A percentile compares a stretch with the other conserved stretches of the same genome.
Conservation (phyloP, 306 rosid species). For the Prunus mume region DNA sequence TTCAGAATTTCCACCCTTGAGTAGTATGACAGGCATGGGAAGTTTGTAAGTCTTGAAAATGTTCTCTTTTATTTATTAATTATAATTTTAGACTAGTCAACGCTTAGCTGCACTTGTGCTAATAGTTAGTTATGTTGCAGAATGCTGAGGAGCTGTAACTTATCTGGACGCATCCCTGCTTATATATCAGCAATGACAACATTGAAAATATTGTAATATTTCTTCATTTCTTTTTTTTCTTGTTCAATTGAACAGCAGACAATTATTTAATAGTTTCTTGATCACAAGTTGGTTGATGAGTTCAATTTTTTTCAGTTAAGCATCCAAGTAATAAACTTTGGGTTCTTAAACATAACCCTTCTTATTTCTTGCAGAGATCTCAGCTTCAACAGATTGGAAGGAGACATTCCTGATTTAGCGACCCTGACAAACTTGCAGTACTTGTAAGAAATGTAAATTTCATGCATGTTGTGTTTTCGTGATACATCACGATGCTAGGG, state of each 20-base stretch:
- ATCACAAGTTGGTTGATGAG: background rate
- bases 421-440: background rate
- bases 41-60: constrained; percentile 18
- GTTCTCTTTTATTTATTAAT: background rate
- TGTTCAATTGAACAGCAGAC: background rate
- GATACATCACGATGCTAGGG: too few relatives aligned
- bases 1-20: constrained; percentile 14
- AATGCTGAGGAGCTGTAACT: constrained; percentile 26
- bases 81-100: background rate
- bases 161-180: constrained; percentile 13
- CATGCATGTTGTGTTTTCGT: background rate
- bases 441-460: constrained; percentile 17
- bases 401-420: background rate
- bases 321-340: background rate
- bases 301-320: background rate
- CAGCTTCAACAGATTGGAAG: constrained; percentile 27
- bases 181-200: background rate
- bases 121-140: constrained; percentile 11
- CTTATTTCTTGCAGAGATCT: constrained; percentile 19
- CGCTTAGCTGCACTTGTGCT: background rate
- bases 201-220: constrained; percentile 1
- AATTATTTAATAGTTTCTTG: background rate
- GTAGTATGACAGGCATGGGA: background rate
- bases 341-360: background rate
- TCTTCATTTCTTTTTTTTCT: background rate